Evolutionary conservation across 345 rosid species (phyloP).

Genomic region (Alliaria petiolata): DNA sequence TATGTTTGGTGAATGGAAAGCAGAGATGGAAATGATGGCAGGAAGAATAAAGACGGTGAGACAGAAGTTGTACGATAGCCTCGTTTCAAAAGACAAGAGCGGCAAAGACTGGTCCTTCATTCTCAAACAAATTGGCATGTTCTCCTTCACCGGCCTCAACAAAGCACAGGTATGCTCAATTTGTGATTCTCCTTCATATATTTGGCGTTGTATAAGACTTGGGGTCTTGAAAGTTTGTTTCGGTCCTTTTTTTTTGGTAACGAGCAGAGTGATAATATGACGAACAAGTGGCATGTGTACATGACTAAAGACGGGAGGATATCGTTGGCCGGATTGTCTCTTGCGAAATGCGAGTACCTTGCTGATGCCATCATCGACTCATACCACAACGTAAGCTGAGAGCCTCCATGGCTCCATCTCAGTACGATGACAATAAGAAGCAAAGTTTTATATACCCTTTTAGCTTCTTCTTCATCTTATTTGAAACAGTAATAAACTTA

Average conservation of each 20-base stretch:
- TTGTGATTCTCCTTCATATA: neutral
- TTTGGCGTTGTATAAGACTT: neutral
- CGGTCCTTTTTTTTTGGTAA: neutral
- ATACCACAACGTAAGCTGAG: constrained; percentile 68
- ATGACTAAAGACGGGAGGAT: constrained; percentile 97
- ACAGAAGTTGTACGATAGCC: constrained; percentile 67
- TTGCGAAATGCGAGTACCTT: constrained; percentile 93
- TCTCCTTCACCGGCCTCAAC: constrained; percentile 92
- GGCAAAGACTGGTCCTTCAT: constrained; percentile 97
- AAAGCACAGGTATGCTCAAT: constrained; percentile 65
- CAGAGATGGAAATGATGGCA: constrained; percentile 97
- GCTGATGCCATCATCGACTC: constrained; percentile 91
- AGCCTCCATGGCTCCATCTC: neutral
- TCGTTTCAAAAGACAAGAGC: constrained; percentile 70
- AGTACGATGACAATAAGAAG: neutral
- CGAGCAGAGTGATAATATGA: constrained; percentile 77
- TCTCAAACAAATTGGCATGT: constrained; percentile 95
- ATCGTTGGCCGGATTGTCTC: constrained; percentile 79
- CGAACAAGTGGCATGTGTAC: constrained; percentile 87
- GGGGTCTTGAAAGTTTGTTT: neutral
- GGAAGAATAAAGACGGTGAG: constrained; percentile 93
- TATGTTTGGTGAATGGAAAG: constrained; percentile 86
- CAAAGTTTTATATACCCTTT: neutral
- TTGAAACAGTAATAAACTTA: constrained; percentile 18
- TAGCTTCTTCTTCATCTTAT: neutral